A percentile compares a stretch with the other conserved stretches of the same genome.
phyloP scores from a whole-genome alignment of 176 grass and related monocot species.

The Carex pumila region DNA sequence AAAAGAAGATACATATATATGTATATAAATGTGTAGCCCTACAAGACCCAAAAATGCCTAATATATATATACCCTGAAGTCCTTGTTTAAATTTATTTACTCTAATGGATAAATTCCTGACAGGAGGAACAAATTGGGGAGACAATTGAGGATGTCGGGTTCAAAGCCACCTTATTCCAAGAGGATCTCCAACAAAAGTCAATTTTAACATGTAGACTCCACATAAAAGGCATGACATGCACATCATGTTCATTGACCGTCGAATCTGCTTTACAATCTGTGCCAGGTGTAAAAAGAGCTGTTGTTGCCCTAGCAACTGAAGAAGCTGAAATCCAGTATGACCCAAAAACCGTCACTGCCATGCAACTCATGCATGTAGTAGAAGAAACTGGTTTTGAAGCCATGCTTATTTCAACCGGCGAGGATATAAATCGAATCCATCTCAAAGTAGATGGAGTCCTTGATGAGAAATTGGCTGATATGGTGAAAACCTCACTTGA shows the following conservation, averaged over 20 bases:
- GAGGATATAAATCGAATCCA: conserved; percentile 77
- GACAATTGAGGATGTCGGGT: conserved; percentile 83
- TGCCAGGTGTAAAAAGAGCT: conserved; percentile 70
- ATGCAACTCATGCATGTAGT: conserved; percentile 43
- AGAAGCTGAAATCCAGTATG: conserved; percentile 79
- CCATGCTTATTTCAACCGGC: conserved; percentile 58
- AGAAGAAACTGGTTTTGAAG: conserved; percentile 73
- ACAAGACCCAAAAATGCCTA: background rate
- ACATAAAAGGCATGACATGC: conserved; percentile 92
- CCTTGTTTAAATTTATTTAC: background rate
- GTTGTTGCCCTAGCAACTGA: conserved; percentile 77
- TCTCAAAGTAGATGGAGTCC: conserved; percentile 58
- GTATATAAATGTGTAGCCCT: background rate
- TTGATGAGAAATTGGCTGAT: conserved; percentile 34
- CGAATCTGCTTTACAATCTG: conserved; percentile 56
- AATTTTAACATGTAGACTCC: conserved; percentile 63
- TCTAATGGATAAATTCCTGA: conserved; percentile 23
- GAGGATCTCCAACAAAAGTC: conserved; percentile 70
- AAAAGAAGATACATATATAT: background rate
- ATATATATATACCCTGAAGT: background rate
- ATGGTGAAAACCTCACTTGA: conserved; percentile 62
- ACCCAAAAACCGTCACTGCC: conserved; percentile 42
- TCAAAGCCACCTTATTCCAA: conserved; percentile 54
- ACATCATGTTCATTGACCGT: conserved; percentile 69
- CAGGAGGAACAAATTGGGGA: conserved; percentile 79